Percentiles rank a stretch among this genome's conserved stretches.
phyloP scores from a whole-genome alignment of 2,329 filamentous ascomycete genomes.

The Biscogniauxia marginata region DNA sequence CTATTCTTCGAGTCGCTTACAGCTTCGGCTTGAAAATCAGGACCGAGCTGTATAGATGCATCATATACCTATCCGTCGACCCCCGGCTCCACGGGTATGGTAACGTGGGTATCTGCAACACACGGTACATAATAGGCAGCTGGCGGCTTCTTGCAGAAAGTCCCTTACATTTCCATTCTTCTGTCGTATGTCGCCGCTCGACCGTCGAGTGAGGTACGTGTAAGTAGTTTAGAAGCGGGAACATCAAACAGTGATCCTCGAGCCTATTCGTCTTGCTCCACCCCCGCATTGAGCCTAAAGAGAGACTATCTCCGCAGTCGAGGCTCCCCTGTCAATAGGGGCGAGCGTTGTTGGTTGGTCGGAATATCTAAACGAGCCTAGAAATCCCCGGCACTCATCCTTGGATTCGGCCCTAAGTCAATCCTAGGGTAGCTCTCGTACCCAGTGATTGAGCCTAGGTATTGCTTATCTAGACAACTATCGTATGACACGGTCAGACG shows the following conservation, averaged over 20 bases:
- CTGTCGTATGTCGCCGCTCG: not conserved
- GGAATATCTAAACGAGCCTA: not conserved
- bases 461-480: not conserved
- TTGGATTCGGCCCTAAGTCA: not conserved
- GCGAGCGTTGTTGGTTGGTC: not conserved
- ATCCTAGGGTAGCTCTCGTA: not conserved
- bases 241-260: not conserved
- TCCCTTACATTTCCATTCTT: not conserved
- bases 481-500: not conserved
- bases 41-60: no score
- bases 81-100: not conserved
- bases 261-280: not conserved
- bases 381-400: not conserved
- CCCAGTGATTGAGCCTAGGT: not conserved
- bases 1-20: not conserved
- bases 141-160: not conserved
- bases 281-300: constrained; percentile 34
- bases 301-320: constrained; percentile 24
- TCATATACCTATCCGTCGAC: not conserved
- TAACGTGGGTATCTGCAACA: not conserved
- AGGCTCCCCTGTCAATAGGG: not conserved
- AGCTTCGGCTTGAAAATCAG: no score
- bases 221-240: not conserved
- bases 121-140: not conserved
- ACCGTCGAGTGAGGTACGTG: no score